phyloP scores from a whole-genome alignment of 2,329 filamentous ascomycete species.

The Blastomyces emzantsi region DNA sequence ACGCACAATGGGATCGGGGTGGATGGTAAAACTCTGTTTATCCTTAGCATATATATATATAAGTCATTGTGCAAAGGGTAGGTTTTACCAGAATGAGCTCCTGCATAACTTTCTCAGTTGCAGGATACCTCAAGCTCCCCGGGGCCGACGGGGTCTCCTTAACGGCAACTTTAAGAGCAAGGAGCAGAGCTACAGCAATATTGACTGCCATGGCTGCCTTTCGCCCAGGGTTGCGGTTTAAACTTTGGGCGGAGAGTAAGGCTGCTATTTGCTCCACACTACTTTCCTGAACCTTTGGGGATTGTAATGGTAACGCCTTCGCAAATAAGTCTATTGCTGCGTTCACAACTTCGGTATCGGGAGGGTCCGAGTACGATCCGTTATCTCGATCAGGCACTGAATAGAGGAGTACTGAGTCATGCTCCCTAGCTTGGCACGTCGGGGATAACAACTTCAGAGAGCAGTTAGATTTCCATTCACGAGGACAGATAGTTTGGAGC shows the following conservation, averaged over 20 bases:
- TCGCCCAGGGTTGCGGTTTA: slow-evolving; percentile 78
- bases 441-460: slow-evolving; percentile 44
- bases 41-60: slow-evolving; percentile 20
- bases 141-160: slow-evolving; percentile 65
- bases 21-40: slow-evolving; percentile 59
- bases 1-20: slow-evolving; percentile 77
- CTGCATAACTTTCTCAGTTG: slow-evolving; percentile 64
- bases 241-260: slow-evolving; percentile 67
- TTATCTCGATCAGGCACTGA: slow-evolving; percentile 42
- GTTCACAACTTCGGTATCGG: slow-evolving; percentile 89
- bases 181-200: slow-evolving; percentile 69
- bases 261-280: slow-evolving; percentile 89
- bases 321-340: slow-evolving; percentile 89
- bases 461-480: slow-evolving; percentile 13
- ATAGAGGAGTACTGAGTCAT: slow-evolving; percentile 79
- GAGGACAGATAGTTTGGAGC: slow-evolving; percentile 14
- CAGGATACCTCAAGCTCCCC: slow-evolving; percentile 63
- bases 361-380: slow-evolving; percentile 57
- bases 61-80: neutral
- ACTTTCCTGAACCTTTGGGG: slow-evolving; percentile 88
- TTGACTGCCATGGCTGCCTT: slow-evolving; percentile 90
- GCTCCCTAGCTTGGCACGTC: slow-evolving; percentile 73
- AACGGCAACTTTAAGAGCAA: slow-evolving; percentile 71
- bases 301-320: slow-evolving; percentile 79
- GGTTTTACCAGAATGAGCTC: slow-evolving; percentile 66